Base-by-base conservation (phyloP, 2,329 filamentous ascomycete genomes). In the Atkinsonella hypoxylon region DNA sequence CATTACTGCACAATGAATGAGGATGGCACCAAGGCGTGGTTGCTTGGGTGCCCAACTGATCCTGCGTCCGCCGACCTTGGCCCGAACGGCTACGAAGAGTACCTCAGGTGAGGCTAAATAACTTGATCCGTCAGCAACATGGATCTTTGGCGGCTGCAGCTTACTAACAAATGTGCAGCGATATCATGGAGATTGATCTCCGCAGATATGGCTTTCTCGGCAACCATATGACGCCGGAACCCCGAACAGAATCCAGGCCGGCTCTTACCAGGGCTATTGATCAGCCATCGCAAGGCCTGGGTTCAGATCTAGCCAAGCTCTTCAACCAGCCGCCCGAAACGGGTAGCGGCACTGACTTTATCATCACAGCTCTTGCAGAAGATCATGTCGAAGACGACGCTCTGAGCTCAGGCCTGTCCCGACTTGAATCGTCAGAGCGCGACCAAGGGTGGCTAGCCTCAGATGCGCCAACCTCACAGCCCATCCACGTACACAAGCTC, bases 1-100 rank as follows among this genome's bases (percentile, higher is more conserved):
- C 91, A 97, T 66, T 98, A 98, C 64, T 97, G 93, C 65, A 95
- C 89, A 3, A 86, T 96, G 69, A 94, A 96, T 63, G 84, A 93
- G 54, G 88, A 95, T 59, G 91, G 91, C 6, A 96, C 93, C 7
- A 95, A 95, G 64, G 93, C 89, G 8, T 98, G 93, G 90, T 74
- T 98, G 22, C 76, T 98, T n/a, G 93, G 93, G 9, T 96, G 89
- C 61, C 87, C 87, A 2, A 84, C 87, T 3, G 89, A 95, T 56
- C 71, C 76, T 40, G 70, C 76, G 17, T 73, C 77, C 7, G 81
- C 82, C 45, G 84, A 84, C 39, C 73, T 83, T 15, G 83, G 79
- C 1, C 77, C 79, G 13, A 84, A 82, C 51, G 81, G 81, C 3
- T 83, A 89, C 52, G 91, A 95, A 62, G 91, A 96, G 64, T 94